These are phyloP conservation scores for Aspergillus sclerotiicarbonarius DNA, from an alignment of 495 filamentous ascomycete genomes.

Conservation along the genomic window DNA sequence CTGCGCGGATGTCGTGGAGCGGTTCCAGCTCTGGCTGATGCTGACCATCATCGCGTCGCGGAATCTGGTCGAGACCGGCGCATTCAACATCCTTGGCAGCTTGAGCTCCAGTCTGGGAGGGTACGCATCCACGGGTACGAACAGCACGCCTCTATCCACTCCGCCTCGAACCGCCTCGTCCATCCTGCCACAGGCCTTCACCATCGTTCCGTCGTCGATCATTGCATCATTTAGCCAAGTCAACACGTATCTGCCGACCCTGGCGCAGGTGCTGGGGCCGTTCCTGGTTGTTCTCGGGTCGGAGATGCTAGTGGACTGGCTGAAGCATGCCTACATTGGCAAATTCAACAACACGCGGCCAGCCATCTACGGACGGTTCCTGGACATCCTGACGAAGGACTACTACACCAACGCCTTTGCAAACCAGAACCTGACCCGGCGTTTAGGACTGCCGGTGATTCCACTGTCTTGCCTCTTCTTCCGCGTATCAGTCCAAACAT, in stretches of 20 bases:
- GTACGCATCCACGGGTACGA: constrained; percentile 37
- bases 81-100: constrained; percentile 40
- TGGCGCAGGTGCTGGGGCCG: constrained; percentile 84
- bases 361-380: constrained; percentile 79
- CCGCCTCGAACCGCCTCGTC: constrained; percentile 52
- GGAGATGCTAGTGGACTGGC: constrained; percentile 96
- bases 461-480: constrained; percentile 95
- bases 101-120: constrained; percentile 32
- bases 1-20: constrained; percentile 93
- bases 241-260: constrained; percentile 59
- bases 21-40: constrained; percentile 98
- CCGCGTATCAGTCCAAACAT: constrained; percentile 89
- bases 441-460: constrained; percentile 87
- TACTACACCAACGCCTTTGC: constrained; percentile 97
- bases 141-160: constrained; percentile 48
- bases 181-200: constrained; percentile 82
- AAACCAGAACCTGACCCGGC: constrained; percentile 82
- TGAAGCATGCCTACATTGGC: constrained; percentile 95
- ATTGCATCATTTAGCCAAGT: constrained; percentile 44
- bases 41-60: constrained; percentile 90
- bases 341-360: constrained; percentile 98
- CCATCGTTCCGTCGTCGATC: constrained; percentile 66
- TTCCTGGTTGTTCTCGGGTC: constrained; percentile 91
- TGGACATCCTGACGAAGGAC: constrained; percentile 92
- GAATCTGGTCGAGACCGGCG: constrained; percentile 90